Percentiles rank a stretch among this genome's conserved stretches.
These are phyloP conservation scores for Eucalyptus cloeziana DNA, from an alignment of 345 rosid species.

Conservation along the genomic window DNA sequence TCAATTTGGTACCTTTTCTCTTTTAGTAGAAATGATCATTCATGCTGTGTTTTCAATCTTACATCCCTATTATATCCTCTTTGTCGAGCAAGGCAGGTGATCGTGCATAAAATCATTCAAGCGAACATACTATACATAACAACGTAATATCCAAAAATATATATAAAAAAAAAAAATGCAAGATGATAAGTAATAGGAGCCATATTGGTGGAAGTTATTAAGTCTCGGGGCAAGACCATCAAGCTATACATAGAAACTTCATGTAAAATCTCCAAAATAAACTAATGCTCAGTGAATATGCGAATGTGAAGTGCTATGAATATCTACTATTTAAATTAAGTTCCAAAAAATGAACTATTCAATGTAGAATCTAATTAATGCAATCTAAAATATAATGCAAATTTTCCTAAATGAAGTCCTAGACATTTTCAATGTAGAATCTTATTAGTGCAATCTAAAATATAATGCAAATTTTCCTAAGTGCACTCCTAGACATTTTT, in stretches of 20 bases:
- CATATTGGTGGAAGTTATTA: neutral
- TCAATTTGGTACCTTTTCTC: neutral
- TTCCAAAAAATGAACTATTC: neutral
- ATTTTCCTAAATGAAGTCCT: neutral
- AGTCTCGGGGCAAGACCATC: neutral
- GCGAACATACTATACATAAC: neutral
- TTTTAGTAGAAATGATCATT: neutral
- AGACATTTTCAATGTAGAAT: neutral
- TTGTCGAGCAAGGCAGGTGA: neutral
- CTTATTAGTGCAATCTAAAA: too few species aligned
- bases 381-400: neutral
- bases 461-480: neutral
- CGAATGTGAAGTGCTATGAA: neutral
- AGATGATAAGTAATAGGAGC: neutral
- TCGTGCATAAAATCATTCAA: neutral
- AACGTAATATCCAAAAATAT: neutral
- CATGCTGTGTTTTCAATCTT: neutral
- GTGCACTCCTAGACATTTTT: neutral
- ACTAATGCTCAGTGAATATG: neutral
- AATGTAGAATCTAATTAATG: neutral
- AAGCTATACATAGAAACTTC: neutral
- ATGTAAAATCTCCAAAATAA: neutral
- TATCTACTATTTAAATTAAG: neutral
- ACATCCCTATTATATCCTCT: neutral
- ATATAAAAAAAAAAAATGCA: neutral